Evolutionary conservation across 2,329 filamentous ascomycete genomes (phyloP), one percentile per base, ranked within the genome.

Genomic region (Penicillium olsonii): DNA sequence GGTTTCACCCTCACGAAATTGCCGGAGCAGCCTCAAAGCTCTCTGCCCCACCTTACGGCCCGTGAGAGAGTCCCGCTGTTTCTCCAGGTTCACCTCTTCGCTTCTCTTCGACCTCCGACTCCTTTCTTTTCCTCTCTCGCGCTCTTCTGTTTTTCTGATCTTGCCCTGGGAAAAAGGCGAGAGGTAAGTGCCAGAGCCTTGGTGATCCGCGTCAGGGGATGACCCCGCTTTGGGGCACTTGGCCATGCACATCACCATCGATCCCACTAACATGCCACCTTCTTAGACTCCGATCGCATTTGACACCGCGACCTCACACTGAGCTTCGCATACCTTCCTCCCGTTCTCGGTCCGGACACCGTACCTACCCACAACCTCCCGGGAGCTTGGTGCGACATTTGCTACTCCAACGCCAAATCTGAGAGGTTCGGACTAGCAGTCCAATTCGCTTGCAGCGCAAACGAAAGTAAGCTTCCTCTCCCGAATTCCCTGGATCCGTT

Each of bases 401-500:
- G 27, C 29, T 29, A 22, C 20, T 40, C 19, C 11, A 47, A 39
- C 11, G 18, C 18, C 7, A 39, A 34, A 19, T 11, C 26, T 19
- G 19, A 45, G 26, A 42, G 19, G 11, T 37, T 31, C 11, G 27
- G 26, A n/a, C 4, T n/a, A 31, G 26, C 9, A 22, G n/a, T 17
- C 26, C 39, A 37, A 52, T 49, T 45, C 18, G 38, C 48, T 33
- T 33, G 38, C 45, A 37, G 45, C 42, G 45, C 53, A 53, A 53
- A 48, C 44, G 17, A 56, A 57, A 46, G 55, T 56, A 56, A 57
- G 55, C 48, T 52, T 42, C 26, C n/a, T 33, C 29, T 31, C 37
- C 37, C 43, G 33, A 33, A 42, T 37, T 39, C 17, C 26, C 22
- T 38, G 22, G 39, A 33, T 38, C 19, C 45, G 38, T 42, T 41